Conservation (phyloP, 1,284 basidiomycete genomes). For the Tausonia pullulans region DNA sequence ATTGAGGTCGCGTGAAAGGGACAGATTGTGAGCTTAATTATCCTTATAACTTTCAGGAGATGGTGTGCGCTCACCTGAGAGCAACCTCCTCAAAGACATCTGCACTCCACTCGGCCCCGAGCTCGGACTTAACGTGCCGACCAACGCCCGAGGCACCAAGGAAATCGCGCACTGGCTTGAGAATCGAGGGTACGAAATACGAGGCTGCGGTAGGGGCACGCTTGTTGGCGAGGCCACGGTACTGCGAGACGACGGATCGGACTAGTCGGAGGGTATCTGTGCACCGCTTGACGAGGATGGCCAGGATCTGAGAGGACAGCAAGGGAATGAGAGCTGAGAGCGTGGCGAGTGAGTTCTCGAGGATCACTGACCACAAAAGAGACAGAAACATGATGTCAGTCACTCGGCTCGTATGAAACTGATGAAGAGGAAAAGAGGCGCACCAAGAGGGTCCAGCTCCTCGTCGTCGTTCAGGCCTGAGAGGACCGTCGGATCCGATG, state of each 20-base stretch:
- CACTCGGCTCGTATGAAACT: neutral
- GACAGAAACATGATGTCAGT: neutral
- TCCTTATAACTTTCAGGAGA: conserved; percentile 30
- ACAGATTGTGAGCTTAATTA: conserved; percentile 1
- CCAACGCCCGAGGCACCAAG: conserved; percentile 46
- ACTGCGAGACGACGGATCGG: conserved; percentile 75
- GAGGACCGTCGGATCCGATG: neutral
- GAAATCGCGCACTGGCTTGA: conserved; percentile 70
- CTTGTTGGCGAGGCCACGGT: conserved; percentile 43
- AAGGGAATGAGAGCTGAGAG: conserved; percentile 33
- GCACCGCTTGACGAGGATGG: conserved; percentile 62
- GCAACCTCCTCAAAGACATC: conserved; percentile 65
- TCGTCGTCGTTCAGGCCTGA: neutral
- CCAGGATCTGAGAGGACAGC: conserved; percentile 53
- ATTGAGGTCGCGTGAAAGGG: conserved; percentile 9
- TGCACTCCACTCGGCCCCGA: conserved; percentile 46
- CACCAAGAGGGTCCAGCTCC: conserved; percentile 4
- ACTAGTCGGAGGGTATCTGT: conserved; percentile 77
- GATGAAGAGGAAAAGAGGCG: neutral
- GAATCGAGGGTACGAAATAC: conserved; percentile 71
- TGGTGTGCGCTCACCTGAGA: conserved; percentile 41
- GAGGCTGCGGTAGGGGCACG: conserved; percentile 53
- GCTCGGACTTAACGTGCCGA: conserved; percentile 45
- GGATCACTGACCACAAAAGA: neutral
- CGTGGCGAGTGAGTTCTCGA: neutral